Evolutionary conservation across 2,329 filamentous ascomycete species (phyloP), one percentile per base, ranked within the genome.

Genomic region (Claviceps fusiformis): DNA sequence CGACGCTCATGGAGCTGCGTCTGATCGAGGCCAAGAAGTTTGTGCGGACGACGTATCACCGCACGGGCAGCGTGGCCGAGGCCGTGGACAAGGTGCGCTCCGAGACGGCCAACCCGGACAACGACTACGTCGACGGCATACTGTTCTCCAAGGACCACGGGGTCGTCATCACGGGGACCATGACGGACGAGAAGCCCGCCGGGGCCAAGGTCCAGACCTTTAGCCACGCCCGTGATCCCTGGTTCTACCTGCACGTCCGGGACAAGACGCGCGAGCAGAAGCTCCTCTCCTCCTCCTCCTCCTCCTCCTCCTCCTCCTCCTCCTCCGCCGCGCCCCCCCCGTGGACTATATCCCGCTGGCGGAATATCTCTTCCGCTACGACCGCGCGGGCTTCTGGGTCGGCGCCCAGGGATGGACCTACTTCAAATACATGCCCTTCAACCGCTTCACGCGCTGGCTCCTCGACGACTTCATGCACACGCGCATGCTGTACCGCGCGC

Each of bases 291-390:
- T 58, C 54, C 56, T 62, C 11, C 43, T 27, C 54, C 56, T 62
- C 11, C 43, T 27, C 59, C 7, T 19, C 53, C 3, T 58, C 54
- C 56, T 62, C 11, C 43, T 27, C 54, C 56, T 62, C 11, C 43
- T 27, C 59, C 7, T 19, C 53, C 3, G 44, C 58, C 15, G 47
- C 43, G 10, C 59, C 50, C 54, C 63, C 8, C 55, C 62, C 17
- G 60, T 66, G 54, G 82, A 87, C 52, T 80, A 81, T 61, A 77
- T 88, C 45, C 85, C 85, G 0, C 70, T 88, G 4, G 78, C 80
- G 44, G 85, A 88, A 65, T 89, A 89, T 65, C 80, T 88, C 60
- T 89, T 89, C 74, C 79, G 85, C 52, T 89, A 89, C 71, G 85
- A 89, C 68, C 79, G 85, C 48, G 85, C 83, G 53, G 83, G 82